phyloP scores from a whole-genome alignment of 768 basidiomycete species.

The Auriscalpium vulgare region DNA sequence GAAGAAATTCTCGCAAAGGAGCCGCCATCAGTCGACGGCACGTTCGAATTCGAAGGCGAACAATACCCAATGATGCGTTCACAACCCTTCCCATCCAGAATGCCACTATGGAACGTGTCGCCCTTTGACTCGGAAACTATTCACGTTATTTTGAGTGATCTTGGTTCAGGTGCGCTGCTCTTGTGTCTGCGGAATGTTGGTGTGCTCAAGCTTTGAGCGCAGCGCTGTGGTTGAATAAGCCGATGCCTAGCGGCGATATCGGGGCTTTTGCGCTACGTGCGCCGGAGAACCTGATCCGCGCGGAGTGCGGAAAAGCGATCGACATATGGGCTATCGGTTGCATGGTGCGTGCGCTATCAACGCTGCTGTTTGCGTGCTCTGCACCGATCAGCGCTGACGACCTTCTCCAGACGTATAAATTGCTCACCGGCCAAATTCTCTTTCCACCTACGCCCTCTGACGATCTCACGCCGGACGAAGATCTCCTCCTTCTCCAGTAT shows the following conservation, averaged over 20 bases:
- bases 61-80: neutral
- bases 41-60: neutral
- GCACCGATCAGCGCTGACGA: neutral
- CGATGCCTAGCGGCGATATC: neutral
- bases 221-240: neutral
- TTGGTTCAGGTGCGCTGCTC: neutral
- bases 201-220: neutral
- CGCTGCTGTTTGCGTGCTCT: neutral
- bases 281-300: neutral
- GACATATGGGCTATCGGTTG: neutral
- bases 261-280: neutral
- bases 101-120: neutral
- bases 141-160: neutral
- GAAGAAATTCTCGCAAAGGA: neutral
- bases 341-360: neutral
- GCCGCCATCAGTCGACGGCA: neutral
- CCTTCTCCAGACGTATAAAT: neutral
- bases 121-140: neutral
- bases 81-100: neutral
- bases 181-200: neutral
- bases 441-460: neutral
- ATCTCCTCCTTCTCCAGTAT: neutral
- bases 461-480: neutral
- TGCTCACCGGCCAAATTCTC: neutral
- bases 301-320: neutral